phyloP scores from a whole-genome alignment of 176 grass and related monocot species.

The Guadua angustifolia region DNA sequence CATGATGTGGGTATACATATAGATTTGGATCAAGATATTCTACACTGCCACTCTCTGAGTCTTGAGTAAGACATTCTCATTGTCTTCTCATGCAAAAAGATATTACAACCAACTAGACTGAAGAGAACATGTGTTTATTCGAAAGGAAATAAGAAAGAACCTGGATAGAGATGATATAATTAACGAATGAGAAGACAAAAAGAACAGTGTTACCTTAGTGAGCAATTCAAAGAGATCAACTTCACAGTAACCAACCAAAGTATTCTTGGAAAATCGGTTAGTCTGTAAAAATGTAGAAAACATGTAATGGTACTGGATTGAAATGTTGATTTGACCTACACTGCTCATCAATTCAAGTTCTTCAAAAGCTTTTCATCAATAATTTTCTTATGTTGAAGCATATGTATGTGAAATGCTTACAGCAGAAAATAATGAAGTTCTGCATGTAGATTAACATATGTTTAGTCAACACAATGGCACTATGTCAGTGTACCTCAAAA shows the following conservation, averaged over 20 bases:
- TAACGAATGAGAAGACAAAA: constrained; percentile 8
- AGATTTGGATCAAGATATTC: constrained; percentile 6
- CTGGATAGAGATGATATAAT: background rate
- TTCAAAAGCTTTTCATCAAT: constrained; percentile 4
- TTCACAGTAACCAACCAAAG: constrained; percentile 95
- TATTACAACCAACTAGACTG: background rate
- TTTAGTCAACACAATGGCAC: constrained; percentile 6
- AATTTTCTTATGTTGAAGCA: constrained; percentile 13
- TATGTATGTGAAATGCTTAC: constrained; percentile 1
- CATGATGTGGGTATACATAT: background rate
- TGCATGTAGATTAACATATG: background rate
- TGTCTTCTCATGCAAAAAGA: background rate
- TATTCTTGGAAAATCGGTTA: constrained; percentile 89
- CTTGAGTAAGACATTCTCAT: background rate
- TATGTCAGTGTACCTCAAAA: constrained; percentile 71
- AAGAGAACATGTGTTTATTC: background rate
- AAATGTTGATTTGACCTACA: constrained; percentile 18
- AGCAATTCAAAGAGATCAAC: constrained; percentile 88
- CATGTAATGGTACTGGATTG: constrained; percentile 29
- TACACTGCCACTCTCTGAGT: background rate
- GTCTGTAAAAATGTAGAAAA: constrained; percentile 60
- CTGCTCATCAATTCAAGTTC: background rate
- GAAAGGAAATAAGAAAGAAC: background rate
- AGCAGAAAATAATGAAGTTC: background rate
- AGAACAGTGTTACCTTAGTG: constrained; percentile 60